These are phyloP conservation scores for Panaeolus cyanescens DNA, from an alignment of 768 basidiomycete genomes.

Conservation along the genomic window DNA sequence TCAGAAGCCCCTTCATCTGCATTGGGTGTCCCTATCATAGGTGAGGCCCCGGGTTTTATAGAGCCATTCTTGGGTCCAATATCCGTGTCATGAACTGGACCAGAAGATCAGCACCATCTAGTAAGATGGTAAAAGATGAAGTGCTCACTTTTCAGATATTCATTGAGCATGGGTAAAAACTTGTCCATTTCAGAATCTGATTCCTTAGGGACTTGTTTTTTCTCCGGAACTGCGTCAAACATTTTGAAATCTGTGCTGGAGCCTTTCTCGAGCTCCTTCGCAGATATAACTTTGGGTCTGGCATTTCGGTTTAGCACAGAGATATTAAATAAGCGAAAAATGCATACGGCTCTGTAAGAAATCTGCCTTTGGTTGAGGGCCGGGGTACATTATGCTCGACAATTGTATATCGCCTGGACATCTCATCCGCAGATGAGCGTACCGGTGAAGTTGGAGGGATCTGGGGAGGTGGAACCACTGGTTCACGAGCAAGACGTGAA, in stretches of 20 bases:
- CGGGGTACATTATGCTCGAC: constrained; percentile 33
- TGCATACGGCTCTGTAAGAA: constrained; percentile 45
- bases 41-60: constrained; percentile 7
- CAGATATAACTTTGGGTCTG: constrained; percentile 59
- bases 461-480: constrained; percentile 20
- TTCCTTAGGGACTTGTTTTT: constrained; percentile 28
- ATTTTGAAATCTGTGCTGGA: constrained; percentile 53
- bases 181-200: constrained; percentile 71
- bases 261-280: constrained; percentile 44
- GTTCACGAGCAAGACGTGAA: constrained; percentile 50
- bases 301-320: background rate
- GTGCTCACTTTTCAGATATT: constrained; percentile 64
- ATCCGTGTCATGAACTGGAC: constrained; percentile 23
- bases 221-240: constrained; percentile 68
- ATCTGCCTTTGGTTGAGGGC: constrained; percentile 22
- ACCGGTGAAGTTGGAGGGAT: constrained; percentile 18
- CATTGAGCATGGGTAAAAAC: constrained; percentile 75
- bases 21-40: constrained; percentile 9
- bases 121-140: constrained; percentile 12
- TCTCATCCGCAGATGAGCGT: constrained; percentile 27
- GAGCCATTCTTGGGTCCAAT: background rate
- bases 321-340: background rate
- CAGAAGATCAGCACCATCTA: constrained; percentile 5
- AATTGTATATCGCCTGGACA: constrained; percentile 54
- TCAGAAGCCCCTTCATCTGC: constrained; percentile 9